Evolutionary conservation across 2,329 filamentous ascomycete species (phyloP).

Genomic region (Zymoseptoria passerinii): DNA sequence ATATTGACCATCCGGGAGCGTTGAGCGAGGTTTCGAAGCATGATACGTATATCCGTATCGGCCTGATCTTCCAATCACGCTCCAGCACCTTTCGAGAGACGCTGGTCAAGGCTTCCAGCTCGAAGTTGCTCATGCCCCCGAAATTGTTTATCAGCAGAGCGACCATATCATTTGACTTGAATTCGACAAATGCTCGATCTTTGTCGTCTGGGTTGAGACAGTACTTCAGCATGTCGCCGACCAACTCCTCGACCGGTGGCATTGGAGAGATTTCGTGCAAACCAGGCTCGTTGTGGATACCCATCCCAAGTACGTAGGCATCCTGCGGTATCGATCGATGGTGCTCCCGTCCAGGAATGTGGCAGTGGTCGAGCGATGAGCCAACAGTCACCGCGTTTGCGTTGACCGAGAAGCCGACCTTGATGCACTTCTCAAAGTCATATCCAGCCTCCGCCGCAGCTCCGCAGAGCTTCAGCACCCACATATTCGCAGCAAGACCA

Average conservation of each 20-base stretch:
- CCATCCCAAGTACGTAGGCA: conserved; percentile 38
- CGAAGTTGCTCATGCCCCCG: conserved; percentile 41
- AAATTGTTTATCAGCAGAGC: conserved; percentile 44
- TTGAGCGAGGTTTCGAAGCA: conserved; percentile 48
- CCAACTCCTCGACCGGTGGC: conserved; percentile 42
- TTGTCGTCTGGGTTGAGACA: conserved; percentile 41
- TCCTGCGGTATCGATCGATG: conserved; percentile 37
- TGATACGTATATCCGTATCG: conserved; percentile 40
- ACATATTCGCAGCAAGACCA: conserved; percentile 43
- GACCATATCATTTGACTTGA: conserved; percentile 38
- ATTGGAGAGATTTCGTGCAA: conserved; percentile 40
- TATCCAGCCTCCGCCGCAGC: conserved; percentile 39
- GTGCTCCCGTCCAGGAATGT: conserved; percentile 44
- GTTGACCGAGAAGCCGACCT: conserved; percentile 39
- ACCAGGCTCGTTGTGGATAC: conserved; percentile 41
- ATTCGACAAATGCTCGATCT: conserved; percentile 43
- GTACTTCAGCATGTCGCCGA: conserved; percentile 42
- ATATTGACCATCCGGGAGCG: conserved; percentile 49
- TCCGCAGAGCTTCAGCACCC: conserved; percentile 41
- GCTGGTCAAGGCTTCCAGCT: conserved; percentile 41
- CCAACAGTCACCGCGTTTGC: conserved; percentile 43
- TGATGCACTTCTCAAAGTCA: conserved; percentile 38
- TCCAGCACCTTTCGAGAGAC: conserved; percentile 35
- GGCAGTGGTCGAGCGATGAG: conserved; percentile 45
- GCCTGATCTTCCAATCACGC: conserved; percentile 42